Evolutionary conservation across 2,329 filamentous ascomycete genomes (phyloP).

Genomic region (Cercospora zeae-maydis): DNA sequence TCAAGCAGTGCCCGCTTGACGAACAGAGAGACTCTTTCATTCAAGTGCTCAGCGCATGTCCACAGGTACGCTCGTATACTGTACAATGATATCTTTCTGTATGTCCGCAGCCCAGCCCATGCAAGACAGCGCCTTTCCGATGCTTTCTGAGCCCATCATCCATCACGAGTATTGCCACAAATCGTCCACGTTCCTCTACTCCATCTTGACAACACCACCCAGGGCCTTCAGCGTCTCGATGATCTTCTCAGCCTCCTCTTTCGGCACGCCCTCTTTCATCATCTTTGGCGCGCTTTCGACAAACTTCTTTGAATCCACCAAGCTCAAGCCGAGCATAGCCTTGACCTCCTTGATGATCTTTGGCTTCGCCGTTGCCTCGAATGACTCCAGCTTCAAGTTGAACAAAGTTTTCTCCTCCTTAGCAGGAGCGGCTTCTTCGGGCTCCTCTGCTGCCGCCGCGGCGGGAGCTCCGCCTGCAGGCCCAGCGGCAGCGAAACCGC

Average conservation of each 20-base stretch:
- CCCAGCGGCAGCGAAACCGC: conserved; percentile 74
- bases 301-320: conserved; percentile 99
- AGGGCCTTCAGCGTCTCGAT: conserved; percentile 89
- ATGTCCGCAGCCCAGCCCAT: background rate
- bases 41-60: background rate
- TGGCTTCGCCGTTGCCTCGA: conserved; percentile 85
- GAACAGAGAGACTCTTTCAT: background rate
- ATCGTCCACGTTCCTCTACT: conserved; percentile 49
- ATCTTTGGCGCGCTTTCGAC: conserved; percentile 96
- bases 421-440: conserved; percentile 83
- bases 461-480: conserved; percentile 58
- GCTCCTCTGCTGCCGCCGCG: conserved; percentile 61
- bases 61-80: conserved; percentile 8
- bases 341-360: conserved; percentile 99
- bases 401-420: conserved; percentile 95
- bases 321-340: conserved; percentile 83
- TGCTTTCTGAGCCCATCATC: conserved; percentile 10
- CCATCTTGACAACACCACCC: conserved; percentile 85
- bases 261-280: conserved; percentile 98
- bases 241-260: conserved; percentile 99
- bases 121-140: conserved; percentile 10
- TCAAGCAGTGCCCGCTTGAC: background rate
- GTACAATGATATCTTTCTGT: conserved; percentile 16
- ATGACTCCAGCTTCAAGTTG: conserved; percentile 87
- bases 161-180: background rate